Percentiles rank a stretch among this genome's conserved stretches.
These are phyloP conservation scores for Phytophthora litchii DNA, from an alignment of 352 stramenopile species.

Conservation along the genomic window DNA sequence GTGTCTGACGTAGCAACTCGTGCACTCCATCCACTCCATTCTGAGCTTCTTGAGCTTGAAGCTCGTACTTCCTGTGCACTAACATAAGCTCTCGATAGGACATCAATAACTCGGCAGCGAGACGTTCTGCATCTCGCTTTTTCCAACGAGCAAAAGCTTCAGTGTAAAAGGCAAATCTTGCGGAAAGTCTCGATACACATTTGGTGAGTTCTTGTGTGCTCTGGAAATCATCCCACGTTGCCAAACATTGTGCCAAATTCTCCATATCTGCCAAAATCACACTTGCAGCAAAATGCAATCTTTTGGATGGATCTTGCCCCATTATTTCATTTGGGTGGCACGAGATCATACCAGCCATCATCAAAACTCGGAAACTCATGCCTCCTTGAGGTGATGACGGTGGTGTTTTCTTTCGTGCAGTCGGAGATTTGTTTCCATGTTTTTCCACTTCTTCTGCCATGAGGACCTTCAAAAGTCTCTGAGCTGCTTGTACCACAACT, in stretches of 20 bases:
- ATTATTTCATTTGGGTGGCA: conserved; percentile 72
- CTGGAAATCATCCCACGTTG: conserved; percentile 21
- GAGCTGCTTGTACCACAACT: conserved; percentile 51
- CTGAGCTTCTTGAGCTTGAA: conserved; percentile 29
- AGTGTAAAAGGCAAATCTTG: conserved; percentile 72
- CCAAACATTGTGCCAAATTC: conserved; percentile 40
- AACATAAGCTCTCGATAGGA: conserved; percentile 59
- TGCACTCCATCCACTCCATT: conserved; percentile 56
- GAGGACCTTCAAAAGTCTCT: conserved; percentile 63
- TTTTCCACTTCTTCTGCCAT: conserved; percentile 27
- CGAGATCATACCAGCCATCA: conserved; percentile 80
- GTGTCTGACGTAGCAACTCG: conserved; percentile 60
- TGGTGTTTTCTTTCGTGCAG: conserved; percentile 5
- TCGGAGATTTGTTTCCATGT: background rate
- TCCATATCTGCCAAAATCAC: conserved; percentile 47
- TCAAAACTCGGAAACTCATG: conserved; percentile 62
- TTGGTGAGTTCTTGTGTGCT: conserved; percentile 47
- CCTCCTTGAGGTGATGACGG: conserved; percentile 18
- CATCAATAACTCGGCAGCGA: conserved; percentile 56
- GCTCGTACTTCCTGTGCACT: conserved; percentile 52
- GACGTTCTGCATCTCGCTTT: conserved; percentile 53
- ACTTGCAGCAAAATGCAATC: conserved; percentile 53
- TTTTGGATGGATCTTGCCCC: conserved; percentile 46
- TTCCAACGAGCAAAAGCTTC: conserved; percentile 75
- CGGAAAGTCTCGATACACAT: conserved; percentile 46